Base-by-base conservation (phyloP, 208 protist genomes). In the Novymonas esmeraldas region DNA sequence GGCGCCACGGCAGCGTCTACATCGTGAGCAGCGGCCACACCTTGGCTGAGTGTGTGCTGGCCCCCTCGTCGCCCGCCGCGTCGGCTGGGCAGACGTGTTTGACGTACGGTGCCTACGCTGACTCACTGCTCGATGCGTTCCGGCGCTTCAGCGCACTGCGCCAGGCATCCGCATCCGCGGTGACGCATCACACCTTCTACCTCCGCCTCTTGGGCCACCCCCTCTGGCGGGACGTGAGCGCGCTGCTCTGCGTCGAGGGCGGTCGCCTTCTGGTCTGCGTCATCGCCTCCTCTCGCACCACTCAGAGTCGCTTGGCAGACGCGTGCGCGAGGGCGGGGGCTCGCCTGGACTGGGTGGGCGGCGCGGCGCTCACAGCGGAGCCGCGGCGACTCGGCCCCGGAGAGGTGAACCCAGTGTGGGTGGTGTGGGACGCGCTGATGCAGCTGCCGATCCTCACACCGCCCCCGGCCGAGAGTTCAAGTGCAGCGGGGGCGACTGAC, bases 241-340 rank as follows among this genome's bases (percentile, higher is more conserved):
- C 63, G 28, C 29, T 95, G 76, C 72, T 95, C 0, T 65, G 77
- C 16, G 56, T 93, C 26, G 89, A 95, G 65, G 22, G 69, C 22
- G 66, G 64, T 11, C 78, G 81, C 0, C 67, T 92, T 20, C 71
- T 87, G 41, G 65, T 93, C 14, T 95, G 79, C 48, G 14, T 89
- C 20, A 70, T 76, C 46, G 64, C 82, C 29, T 88, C 84, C 20
- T 92, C 85, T 33, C 81, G 76, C 28, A 58, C 81, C 11, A 88
- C 86, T n/a, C 89, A 93, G 72, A 63, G 81, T 42, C 57, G 76
- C 20, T 69, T 92, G 26, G 76, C 69, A 2, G 48, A 60, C 14
- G 64, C 61, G 28, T 78, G 56, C 48, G 48, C 29, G 59, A 74
- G 26, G 41, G 55, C 68, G 20, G 52, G 48, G 6, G 33, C 84